phyloP scores from a whole-genome alignment of 192 early-diverging fungal species.

The Backusella morwellensis region DNA sequence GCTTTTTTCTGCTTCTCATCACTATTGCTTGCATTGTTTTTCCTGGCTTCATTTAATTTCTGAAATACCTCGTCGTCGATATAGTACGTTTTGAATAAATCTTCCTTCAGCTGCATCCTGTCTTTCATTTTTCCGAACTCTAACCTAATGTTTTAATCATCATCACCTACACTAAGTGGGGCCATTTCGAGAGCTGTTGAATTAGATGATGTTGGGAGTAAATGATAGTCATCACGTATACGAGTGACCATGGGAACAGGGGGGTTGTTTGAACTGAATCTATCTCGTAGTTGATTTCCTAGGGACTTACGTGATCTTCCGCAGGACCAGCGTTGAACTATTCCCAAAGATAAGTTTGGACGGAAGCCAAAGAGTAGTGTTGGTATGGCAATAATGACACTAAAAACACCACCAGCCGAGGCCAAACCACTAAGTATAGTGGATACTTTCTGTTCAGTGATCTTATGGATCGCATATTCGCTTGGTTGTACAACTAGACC shows the following conservation, averaged over 20 bases:
- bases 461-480: background rate
- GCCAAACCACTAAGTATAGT: too few species aligned
- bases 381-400: too few species aligned
- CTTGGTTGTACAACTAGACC: background rate
- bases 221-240: background rate
- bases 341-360: too few species aligned
- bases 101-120: background rate
- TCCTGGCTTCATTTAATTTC: background rate
- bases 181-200: background rate
- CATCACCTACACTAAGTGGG: background rate
- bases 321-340: constrained; percentile 7
- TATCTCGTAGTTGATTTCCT: background rate
- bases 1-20: background rate
- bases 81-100: too few species aligned
- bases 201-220: too few species aligned
- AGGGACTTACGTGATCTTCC: constrained; percentile 2
- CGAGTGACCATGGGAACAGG: constrained; percentile 12
- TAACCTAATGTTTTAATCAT: background rate
- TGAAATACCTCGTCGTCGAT: background rate
- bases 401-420: too few species aligned
- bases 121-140: background rate
- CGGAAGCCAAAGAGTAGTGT: too few species aligned
- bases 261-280: background rate
- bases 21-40: background rate
- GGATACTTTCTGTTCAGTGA: background rate